A percentile compares a stretch with the other conserved stretches of the same genome.
Conservation (phyloP, 2,329 filamentous ascomycete species). For the Fusarium sp. region DNA sequence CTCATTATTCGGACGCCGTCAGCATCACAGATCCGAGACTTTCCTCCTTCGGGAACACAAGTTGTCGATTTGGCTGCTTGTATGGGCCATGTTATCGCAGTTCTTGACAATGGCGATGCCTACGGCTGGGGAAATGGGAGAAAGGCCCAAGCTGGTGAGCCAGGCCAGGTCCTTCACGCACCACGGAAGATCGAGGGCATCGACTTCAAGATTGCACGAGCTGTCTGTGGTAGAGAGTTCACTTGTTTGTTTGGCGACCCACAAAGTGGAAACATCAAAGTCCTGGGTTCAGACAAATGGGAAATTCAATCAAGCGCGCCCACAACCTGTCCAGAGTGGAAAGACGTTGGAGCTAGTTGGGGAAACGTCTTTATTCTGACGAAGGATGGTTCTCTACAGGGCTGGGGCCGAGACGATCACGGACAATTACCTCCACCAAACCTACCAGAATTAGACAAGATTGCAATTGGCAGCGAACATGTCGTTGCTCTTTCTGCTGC, state of each 20-base stretch:
- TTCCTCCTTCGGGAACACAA: slow-evolving; percentile 71
- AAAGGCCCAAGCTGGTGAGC: slow-evolving; percentile 83
- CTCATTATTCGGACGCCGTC: slow-evolving; percentile 62
- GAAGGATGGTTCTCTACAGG: slow-evolving; percentile 69
- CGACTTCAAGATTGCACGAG: slow-evolving; percentile 73
- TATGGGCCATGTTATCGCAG: slow-evolving; percentile 80
- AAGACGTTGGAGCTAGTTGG: slow-evolving; percentile 83
- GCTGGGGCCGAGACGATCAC: slow-evolving; percentile 89
- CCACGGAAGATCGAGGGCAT: slow-evolving; percentile 72
- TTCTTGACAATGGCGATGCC: slow-evolving; percentile 80
- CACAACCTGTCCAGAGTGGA: slow-evolving; percentile 67
- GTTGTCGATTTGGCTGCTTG: slow-evolving; percentile 77
- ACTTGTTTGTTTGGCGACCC: slow-evolving; percentile 76
- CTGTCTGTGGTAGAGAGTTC: slow-evolving; percentile 86
- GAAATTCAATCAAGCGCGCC: slow-evolving; percentile 71
- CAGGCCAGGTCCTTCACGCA: slow-evolving; percentile 63
- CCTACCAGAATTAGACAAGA: slow-evolving; percentile 68
- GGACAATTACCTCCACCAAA: slow-evolving; percentile 78
- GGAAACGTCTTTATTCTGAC: slow-evolving; percentile 80
- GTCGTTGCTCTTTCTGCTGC: slow-evolving; percentile 76
- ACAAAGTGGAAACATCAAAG: slow-evolving; percentile 67
- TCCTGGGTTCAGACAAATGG: slow-evolving; percentile 85
- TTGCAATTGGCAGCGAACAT: slow-evolving; percentile 94
- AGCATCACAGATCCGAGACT: slow-evolving; percentile 66
- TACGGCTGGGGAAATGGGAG: slow-evolving; percentile 92